These are phyloP conservation scores for Candida verbasci DNA, from an alignment of 805 yeast species.

Conservation along the genomic window DNA sequence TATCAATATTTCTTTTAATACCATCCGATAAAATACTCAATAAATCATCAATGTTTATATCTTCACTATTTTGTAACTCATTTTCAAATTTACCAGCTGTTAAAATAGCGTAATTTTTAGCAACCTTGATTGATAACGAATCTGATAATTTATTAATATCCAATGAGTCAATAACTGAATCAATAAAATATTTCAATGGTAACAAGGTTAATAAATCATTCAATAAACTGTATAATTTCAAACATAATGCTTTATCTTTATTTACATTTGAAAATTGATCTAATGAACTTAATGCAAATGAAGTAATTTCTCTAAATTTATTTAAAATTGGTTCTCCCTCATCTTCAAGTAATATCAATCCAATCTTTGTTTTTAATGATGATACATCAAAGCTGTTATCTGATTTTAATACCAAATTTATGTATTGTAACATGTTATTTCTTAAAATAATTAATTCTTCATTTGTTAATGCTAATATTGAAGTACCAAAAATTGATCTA, in stretches of 20 bases:
- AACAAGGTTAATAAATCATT: slow-evolving; percentile 62
- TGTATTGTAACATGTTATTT: slow-evolving; percentile 50
- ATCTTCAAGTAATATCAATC: slow-evolving; percentile 41
- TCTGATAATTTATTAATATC: slow-evolving; percentile 24
- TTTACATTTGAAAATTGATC: slow-evolving; percentile 25
- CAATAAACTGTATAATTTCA: slow-evolving; percentile 51
- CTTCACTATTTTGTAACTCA: slow-evolving; percentile 50
- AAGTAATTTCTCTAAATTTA: slow-evolving; percentile 27
- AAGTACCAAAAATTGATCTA: slow-evolving; percentile 61
- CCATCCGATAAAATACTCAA: slow-evolving; percentile 47
- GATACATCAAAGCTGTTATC: slow-evolving; percentile 20
- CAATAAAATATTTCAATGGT: slow-evolving; percentile 70
- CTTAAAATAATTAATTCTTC: slow-evolving; percentile 48
- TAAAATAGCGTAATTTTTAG: slow-evolving; percentile 58
- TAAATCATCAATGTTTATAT: slow-evolving; percentile 45
- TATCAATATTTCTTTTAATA: slow-evolving; percentile 27
- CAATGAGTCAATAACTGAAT: slow-evolving; percentile 47
- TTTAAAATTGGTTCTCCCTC: slow-evolving; percentile 28
- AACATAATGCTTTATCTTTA: slow-evolving; percentile 22
- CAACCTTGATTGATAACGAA: slow-evolving; percentile 45
- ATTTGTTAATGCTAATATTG: slow-evolving; percentile 46
- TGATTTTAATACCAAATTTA: slow-evolving; percentile 44
- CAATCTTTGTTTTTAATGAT: slow-evolving; percentile 48
- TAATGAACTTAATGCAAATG: slow-evolving; percentile 33
- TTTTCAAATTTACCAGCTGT: slow-evolving; percentile 64